Evolutionary conservation across 2,329 filamentous ascomycete genomes (phyloP), one percentile per base, ranked within the genome.

Genomic region (Septoria petroselini): DNA sequence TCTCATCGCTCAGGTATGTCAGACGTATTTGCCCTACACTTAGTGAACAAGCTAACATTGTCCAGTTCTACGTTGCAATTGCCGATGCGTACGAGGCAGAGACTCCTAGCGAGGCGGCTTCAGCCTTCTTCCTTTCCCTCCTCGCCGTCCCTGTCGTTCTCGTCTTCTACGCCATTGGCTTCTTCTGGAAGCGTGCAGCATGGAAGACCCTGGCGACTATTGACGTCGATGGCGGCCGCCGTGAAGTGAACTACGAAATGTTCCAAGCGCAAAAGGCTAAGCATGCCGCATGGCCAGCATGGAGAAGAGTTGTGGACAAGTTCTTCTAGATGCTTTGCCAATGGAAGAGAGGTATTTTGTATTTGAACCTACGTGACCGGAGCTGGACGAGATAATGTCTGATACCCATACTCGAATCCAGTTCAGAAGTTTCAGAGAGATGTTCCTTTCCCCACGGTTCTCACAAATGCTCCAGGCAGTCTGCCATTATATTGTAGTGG

Each of bases 181-280:
- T 77, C 63, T 11, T 80, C 54, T 86, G 83, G 83, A 87, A 87
- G 75, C 72, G 79, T 34, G 67, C 73, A 18, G 76, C 77, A 14
- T 86, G 80, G 79, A 71, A 83, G 46, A 74, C 65, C 18, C 65
- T 79, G 2, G 68, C 73, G 21, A 70, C 86, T 58, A 85, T 88
- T 50, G 83, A 87, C 58, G 76, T 87, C 46, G 83, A 87, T 62
- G 77, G 75, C 21, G 83, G 83, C 54, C 77, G 83, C 31, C 76
- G 83, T 51, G 76, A 81, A 67, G 74, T 84, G 42, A 78, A 86
- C 64, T 85, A 80, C 80, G 81, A 84, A 8, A 70, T 71, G 33
- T 82, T 84, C 68, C 77, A 83, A 64, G 75, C 70, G 30, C 72
- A 77, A 60, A 73, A 76, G 23, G 76, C 71, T 30, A 65, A 73